Base-by-base conservation (phyloP, 345 rosid genomes). In the Euclidium syriacum region DNA sequence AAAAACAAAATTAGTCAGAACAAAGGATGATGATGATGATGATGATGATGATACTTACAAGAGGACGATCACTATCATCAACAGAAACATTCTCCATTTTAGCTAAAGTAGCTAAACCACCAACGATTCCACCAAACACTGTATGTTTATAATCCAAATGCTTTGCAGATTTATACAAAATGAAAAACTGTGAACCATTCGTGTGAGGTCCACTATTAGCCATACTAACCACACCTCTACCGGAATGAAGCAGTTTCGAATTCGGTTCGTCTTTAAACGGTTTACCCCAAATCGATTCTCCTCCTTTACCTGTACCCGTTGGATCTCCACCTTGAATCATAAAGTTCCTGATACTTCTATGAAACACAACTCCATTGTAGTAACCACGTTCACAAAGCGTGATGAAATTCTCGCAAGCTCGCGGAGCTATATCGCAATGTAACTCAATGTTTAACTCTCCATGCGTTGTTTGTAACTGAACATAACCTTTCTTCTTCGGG, bases 271-370 rank as follows among this genome's bases (percentile, higher is more conserved):
- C 99, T 71, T 90, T 87, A 80, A 87, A 94, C 68, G 95, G 92
- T 76, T 87, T 87, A 32, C 96, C 97, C 97, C 99, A 87, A 47
- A 90, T 90, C 5, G 97, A 90, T 77, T 94, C 85, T 10, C 97
- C 97, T 62, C 97, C 96, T 65, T 30, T 78, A 70, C 95, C 96
- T 32, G 92, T 90, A 24, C 97, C 90, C 52, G 90, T 90, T 48
- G 99, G 99, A 75, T 94, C 97, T 43, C 99, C 95, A 17, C 97
- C 97, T 83, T 94, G 99, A 73, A 94, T 87, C 96, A 87, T 94
- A 72, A 90, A 94, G 81, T 86, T 94, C 82, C 87, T 74, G 65
- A 94, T 87, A 72, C 64, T 94, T 71, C 96, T 80, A 61, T 87
- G 90, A 68, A 87, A 90, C 54, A 78, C 66, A 11, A 94, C 86